These are phyloP conservation scores for Hymenotorrendiella dingleyae DNA, from an alignment of 2,329 filamentous ascomycete genomes.

Conservation along the genomic window DNA sequence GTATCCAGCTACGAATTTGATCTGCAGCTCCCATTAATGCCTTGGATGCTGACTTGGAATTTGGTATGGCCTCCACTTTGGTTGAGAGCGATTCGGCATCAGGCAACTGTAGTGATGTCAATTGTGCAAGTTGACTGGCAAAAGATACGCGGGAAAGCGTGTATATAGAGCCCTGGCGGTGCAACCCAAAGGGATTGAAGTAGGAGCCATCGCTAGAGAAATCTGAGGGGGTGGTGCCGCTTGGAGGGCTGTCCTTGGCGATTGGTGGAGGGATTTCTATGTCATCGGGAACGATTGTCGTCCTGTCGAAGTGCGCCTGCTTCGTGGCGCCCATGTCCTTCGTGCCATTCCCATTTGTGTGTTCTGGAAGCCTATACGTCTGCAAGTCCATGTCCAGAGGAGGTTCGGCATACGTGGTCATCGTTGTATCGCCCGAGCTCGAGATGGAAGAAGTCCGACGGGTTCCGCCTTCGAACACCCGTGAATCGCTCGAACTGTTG, in stretches of 20 bases:
- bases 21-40: slow-evolving; percentile 82
- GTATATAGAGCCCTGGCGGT: slow-evolving; percentile 80
- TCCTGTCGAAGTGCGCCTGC: slow-evolving; percentile 49
- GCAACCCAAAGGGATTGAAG: slow-evolving; percentile 60
- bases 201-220: slow-evolving; percentile 37
- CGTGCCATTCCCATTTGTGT: slow-evolving; percentile 61
- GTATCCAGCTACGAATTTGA: slow-evolving; percentile 91
- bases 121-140: slow-evolving; percentile 83
- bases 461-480: slow-evolving; percentile 22
- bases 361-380: slow-evolving; percentile 69
- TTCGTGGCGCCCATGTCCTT: slow-evolving; percentile 54
- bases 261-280: slow-evolving; percentile 39
- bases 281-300: slow-evolving; percentile 33
- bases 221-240: slow-evolving; percentile 33
- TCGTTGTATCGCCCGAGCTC: slow-evolving; percentile 22
- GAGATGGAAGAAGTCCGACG: slow-evolving; percentile 20
- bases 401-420: slow-evolving; percentile 32
- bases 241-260: slow-evolving; percentile 46
- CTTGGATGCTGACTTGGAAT: slow-evolving; percentile 74
- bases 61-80: slow-evolving; percentile 78
- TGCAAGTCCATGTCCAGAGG: slow-evolving; percentile 62
- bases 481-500: slow-evolving; percentile 14
- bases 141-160: slow-evolving; percentile 90
- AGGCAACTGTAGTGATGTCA: slow-evolving; percentile 85
- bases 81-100: slow-evolving; percentile 78